These are phyloP conservation scores for Elasticomyces elasticus DNA, from an alignment of 495 filamentous ascomycete species.

Conservation along the genomic window DNA sequence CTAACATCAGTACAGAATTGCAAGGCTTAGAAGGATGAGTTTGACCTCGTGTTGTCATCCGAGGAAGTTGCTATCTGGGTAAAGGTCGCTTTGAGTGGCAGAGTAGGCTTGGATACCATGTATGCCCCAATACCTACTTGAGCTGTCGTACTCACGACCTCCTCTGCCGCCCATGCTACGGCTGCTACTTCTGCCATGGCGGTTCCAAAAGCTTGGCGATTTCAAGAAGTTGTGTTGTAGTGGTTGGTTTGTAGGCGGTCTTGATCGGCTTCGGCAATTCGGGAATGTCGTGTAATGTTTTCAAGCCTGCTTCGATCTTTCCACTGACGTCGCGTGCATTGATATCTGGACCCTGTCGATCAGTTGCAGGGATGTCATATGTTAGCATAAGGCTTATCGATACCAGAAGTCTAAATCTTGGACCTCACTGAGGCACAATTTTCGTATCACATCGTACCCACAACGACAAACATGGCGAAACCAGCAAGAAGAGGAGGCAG, in stretches of 20 bases:
- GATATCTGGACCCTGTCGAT: neutral
- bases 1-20: neutral
- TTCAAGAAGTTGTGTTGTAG: neutral
- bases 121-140: constrained; percentile 20
- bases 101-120: constrained; percentile 19
- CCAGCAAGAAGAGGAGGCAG: constrained; percentile 10
- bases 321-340: neutral
- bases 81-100: constrained; percentile 22
- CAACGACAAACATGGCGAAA: constrained; percentile 16
- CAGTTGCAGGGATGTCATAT: neutral
- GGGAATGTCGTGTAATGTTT: neutral
- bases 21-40: neutral
- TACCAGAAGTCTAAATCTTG: neutral
- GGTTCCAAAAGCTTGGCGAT: neutral
- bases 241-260: too few relatives aligned
- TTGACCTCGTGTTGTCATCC: constrained; percentile 16
- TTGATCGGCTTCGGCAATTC: neutral
- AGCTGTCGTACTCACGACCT: constrained; percentile 14
- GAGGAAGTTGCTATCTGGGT: constrained; percentile 16
- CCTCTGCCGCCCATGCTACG: constrained; percentile 13
- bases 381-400: neutral
- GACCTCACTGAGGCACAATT: neutral
- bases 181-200: constrained; percentile 21
- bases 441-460: neutral
- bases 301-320: neutral